Percentiles rank a stretch among this genome's conserved stretches.
phyloP scores from a whole-genome alignment of 169 alveolate genomes.

The Plasmodium knowlesi region DNA sequence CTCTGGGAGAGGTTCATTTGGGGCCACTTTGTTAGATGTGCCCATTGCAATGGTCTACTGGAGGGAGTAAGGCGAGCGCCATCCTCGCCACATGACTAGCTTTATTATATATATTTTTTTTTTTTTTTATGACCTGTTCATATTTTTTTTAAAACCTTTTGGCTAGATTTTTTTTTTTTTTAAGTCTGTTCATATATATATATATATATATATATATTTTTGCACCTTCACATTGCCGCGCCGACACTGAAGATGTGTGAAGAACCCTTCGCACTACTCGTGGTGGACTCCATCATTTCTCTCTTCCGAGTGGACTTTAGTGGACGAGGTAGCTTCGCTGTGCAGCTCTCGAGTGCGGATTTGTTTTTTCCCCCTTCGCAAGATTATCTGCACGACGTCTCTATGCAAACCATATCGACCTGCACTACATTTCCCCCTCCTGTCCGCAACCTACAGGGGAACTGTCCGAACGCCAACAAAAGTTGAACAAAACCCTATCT shows the following conservation, averaged over 20 bases:
- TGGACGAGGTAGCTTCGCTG: constrained; percentile 87
- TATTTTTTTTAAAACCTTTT: no score
- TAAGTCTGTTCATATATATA: no score
- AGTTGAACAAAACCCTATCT: constrained; percentile 91
- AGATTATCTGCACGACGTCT: background rate
- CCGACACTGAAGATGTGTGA: constrained; percentile 80
- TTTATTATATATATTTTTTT: no score
- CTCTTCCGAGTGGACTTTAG: constrained; percentile 91
- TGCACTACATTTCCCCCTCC: background rate
- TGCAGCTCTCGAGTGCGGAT: background rate
- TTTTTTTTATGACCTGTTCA: no score
- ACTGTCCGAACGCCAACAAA: constrained; percentile 96
- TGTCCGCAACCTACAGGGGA: constrained; percentile 84
- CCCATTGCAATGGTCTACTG: background rate
- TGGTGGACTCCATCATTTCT: constrained; percentile 94
- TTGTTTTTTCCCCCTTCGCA: background rate
- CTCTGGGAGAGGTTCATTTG: background rate
- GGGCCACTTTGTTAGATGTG: background rate
- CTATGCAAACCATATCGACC: no score
- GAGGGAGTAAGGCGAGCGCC: no score
- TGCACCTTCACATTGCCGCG: background rate
- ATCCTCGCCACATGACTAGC: no score
- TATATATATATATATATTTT: no score
- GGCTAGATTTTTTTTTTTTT: background rate
- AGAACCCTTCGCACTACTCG: constrained; percentile 93